Conservation (phyloP, 768 basidiomycete species). For the Sporobolomyces pararoseus region DNA sequence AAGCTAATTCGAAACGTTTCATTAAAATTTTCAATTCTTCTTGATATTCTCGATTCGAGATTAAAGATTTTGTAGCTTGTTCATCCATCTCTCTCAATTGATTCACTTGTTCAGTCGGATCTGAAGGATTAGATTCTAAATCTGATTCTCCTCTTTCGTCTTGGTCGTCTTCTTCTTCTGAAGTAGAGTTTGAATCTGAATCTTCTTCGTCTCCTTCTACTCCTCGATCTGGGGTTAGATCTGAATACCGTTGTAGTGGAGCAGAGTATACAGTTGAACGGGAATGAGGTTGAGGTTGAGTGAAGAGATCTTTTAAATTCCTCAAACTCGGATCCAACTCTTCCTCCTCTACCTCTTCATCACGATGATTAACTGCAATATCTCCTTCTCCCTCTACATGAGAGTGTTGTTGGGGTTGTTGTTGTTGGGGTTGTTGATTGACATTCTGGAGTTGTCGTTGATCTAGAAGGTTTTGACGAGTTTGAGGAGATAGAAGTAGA, state of each 20-base stretch:
- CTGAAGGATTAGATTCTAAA: background rate
- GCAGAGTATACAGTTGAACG: too few species aligned
- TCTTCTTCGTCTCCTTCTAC: background rate
- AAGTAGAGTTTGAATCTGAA: too few species aligned
- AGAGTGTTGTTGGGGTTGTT: too few species aligned
- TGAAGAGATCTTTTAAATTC: too few species aligned
- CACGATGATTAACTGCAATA: too few species aligned
- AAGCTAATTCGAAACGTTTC: constrained; percentile 4
- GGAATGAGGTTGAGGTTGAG: background rate
- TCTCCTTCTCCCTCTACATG: too few species aligned
- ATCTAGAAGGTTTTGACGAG: too few species aligned
- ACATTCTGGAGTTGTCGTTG: too few species aligned
- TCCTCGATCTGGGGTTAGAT: background rate
- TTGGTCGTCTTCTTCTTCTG: background rate
- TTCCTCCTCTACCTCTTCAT: too few species aligned
- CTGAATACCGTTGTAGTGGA: background rate
- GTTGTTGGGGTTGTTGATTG: too few species aligned
- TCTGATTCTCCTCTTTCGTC: background rate
- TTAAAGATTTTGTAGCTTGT: constrained; percentile 15
- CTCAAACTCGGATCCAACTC: too few species aligned
- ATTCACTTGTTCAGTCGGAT: background rate
- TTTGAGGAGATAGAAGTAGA: background rate
- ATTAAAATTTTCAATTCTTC: constrained; percentile 10
- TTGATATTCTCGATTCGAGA: constrained; percentile 26
- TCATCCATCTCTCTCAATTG: constrained; percentile 15